Evolutionary conservation across 2,329 filamentous ascomycete species (phyloP), one percentile per base, ranked within the genome.

Genomic region (Microcyclospora pomicola): DNA sequence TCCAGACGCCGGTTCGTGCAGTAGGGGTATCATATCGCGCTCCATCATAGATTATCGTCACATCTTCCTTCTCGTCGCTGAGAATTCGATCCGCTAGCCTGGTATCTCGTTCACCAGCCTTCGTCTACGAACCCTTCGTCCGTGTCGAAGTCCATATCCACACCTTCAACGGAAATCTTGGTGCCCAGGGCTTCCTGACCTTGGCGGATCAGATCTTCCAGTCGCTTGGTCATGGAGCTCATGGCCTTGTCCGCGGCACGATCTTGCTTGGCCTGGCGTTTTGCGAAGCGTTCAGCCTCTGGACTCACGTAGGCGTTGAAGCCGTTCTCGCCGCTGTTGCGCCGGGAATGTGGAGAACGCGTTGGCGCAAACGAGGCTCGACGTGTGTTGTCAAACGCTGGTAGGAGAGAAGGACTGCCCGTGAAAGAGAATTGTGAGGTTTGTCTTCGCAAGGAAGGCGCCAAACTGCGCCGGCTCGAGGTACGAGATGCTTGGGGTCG

Each of bases 151-250:
- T 56, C 53, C 38, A 53, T 43, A 11, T 55, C 55, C 38, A 49
- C 44, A 9, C 49, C 54, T 31, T 65, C 60, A 6, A 60, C 46
- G 24, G 63, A 58, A 19, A 64, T 52, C 41, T 61, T 67, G 14
- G 60, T 65, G 6, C 66, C 87, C 13, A 98, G 62, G 2, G 91
- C 91, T 58, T 91, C 81, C 49, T 80, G 80, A 1, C 87, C 91
- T 59, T 96, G 80, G 2, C 78, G 71, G 38, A 98, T 92, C 81
- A 98, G 85, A 27, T 79, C 81, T 53, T 82, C 75, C 34, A 96
- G 65, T 49, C 82, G 76, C 34, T 75, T 70, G 55, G 91, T 92
- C 60, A 96, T 77, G 16, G 80, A 74, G 35, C 76, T 77, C 49
- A 96, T 80, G 37, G 80, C 77, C 32, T 78, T 75, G 49, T 96